These are phyloP conservation scores for Miamiensis avidus DNA, from an alignment of 169 alveolate species.

Conservation along the genomic window DNA sequence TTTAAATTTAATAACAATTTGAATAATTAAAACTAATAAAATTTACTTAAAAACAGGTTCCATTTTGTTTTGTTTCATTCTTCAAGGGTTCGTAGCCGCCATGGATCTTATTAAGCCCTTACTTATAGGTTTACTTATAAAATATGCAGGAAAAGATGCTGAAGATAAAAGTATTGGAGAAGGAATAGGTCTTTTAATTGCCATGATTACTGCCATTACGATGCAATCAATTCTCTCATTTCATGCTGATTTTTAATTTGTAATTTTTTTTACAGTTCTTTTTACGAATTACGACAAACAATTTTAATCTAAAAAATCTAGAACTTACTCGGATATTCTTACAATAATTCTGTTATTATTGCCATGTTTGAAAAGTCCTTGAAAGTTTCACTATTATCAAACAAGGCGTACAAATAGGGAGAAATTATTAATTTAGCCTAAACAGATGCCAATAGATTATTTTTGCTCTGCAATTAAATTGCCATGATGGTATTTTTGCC, in stretches of 20 bases:
- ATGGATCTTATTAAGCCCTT: not conserved
- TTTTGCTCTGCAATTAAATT: not conserved
- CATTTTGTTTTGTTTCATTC: not conserved
- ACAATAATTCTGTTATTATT: slow-evolving; percentile 4
- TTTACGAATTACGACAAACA: not conserved
- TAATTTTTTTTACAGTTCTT: not conserved
- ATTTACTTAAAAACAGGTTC: not conserved
- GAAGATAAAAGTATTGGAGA: not conserved
- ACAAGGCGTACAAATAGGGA: slow-evolving; percentile 50
- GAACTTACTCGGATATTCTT: slow-evolving; percentile 27
- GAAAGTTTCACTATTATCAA: slow-evolving; percentile 27
- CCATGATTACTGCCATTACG: not conserved
- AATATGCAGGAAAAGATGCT: not conserved
- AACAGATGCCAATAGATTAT: slow-evolving; percentile 70
- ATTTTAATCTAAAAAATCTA: not conserved
- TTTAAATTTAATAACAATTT: no score
- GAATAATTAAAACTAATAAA: no score
- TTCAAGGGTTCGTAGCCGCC: not conserved
- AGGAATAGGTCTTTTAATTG: not conserved
- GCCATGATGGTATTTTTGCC: slow-evolving; percentile 26
- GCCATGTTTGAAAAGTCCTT: slow-evolving; percentile 28
- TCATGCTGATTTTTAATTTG: slow-evolving; percentile 8
- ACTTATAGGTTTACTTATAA: not conserved
- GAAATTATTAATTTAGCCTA: slow-evolving; percentile 70
- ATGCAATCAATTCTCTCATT: not conserved